Percentiles rank a stretch among this genome's conserved stretches.
These are phyloP conservation scores for Phytophthora tubulina DNA, from an alignment of 352 stramenopile species.

Conservation along the genomic window DNA sequence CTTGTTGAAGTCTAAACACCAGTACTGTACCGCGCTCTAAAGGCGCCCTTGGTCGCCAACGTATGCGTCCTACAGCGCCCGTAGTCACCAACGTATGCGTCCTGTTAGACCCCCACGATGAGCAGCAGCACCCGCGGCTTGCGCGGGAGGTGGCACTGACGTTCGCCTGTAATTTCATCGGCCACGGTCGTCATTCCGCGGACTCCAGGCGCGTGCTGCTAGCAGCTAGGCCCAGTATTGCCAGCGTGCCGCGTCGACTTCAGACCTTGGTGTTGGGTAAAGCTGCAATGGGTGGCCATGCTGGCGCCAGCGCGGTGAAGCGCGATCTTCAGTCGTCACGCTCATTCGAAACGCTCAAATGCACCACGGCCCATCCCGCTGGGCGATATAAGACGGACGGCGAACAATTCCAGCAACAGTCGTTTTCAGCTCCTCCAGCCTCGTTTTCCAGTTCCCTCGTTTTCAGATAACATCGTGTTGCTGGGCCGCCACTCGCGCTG, in stretches of 20 bases:
- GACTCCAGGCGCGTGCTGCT: background rate
- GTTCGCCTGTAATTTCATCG: conserved; percentile 9
- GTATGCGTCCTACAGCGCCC: conserved; percentile 22
- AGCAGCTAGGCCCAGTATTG: too few relatives aligned
- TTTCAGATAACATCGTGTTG: too few relatives aligned
- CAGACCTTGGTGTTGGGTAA: conserved; percentile 15
- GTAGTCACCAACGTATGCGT: conserved; percentile 9
- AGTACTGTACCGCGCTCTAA: background rate
- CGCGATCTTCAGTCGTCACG: conserved; percentile 9
- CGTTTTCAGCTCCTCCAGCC: too few relatives aligned
- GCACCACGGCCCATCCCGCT: conserved; percentile 13
- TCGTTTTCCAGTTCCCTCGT: too few relatives aligned
- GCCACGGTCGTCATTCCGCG: background rate
- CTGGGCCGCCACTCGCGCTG: too few relatives aligned
- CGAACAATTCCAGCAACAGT: too few relatives aligned
- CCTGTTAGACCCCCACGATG: conserved; percentile 6
- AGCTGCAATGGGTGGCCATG: conserved; percentile 3
- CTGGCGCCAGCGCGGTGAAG: conserved; percentile 13
- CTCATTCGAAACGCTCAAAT: conserved; percentile 33
- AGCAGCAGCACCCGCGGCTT: background rate
- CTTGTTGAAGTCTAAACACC: background rate
- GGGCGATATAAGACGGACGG: too few relatives aligned
- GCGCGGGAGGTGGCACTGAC: background rate
- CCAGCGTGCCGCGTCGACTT: conserved; percentile 23
- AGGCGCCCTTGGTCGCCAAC: conserved; percentile 14